These are phyloP conservation scores for Venturia pyrina DNA, from an alignment of 2,329 filamentous ascomycete species.

Conservation along the genomic window DNA sequence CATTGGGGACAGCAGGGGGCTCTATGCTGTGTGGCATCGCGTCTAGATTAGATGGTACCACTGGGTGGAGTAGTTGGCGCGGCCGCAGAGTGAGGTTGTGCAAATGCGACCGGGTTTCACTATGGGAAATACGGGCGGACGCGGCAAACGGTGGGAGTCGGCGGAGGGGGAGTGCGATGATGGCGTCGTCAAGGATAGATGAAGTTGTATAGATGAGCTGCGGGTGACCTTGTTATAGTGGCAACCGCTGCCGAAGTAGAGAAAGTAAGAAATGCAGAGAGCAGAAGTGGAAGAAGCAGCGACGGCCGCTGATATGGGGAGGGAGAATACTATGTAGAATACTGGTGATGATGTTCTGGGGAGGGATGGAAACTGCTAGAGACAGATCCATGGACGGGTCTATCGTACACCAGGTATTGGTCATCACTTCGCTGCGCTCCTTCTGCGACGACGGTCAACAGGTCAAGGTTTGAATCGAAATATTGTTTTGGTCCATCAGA, in stretches of 20 bases:
- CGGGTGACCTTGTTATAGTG: background rate
- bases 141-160: background rate
- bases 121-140: background rate
- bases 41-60: constrained; percentile 6
- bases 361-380: background rate
- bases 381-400: background rate
- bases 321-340: too few relatives aligned
- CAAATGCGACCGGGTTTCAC: background rate
- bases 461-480: background rate
- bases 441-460: background rate
- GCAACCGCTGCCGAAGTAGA: background rate
- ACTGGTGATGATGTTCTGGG: background rate
- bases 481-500: background rate
- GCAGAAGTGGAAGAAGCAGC: background rate
- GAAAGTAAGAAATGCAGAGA: too few relatives aligned
- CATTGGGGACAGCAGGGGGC: background rate
- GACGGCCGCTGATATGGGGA: background rate
- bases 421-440: background rate
- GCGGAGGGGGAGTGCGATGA: too few relatives aligned
- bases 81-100: background rate
- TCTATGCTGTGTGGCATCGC: background rate
- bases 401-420: background rate
- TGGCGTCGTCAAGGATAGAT: background rate
- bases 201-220: background rate
- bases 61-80: background rate